phyloP scores from a whole-genome alignment of 2,329 filamentous ascomycete species.

The Phoma herbarum region DNA sequence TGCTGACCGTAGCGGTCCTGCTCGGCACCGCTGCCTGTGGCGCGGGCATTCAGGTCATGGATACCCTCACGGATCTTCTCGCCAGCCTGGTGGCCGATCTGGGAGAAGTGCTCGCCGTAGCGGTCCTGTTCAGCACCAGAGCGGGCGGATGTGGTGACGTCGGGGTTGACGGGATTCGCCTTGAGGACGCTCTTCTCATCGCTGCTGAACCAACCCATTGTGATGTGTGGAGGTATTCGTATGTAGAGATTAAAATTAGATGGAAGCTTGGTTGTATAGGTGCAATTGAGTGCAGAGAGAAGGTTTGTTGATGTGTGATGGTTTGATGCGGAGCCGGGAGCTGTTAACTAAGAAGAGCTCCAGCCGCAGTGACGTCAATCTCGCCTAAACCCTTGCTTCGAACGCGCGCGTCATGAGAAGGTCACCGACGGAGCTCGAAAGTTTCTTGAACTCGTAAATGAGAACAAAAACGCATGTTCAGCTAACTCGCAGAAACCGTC shows the following conservation, averaged over 20 bases:
- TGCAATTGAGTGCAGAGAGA: constrained; percentile 3
- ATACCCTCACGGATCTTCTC: constrained; percentile 34
- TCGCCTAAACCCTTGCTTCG: constrained; percentile 22
- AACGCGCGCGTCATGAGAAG: constrained; percentile 16
- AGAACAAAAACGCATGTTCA: background rate
- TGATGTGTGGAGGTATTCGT: constrained; percentile 18
- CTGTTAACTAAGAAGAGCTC: constrained; percentile 9
- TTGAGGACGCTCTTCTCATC: constrained; percentile 32
- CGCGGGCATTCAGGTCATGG: constrained; percentile 28
- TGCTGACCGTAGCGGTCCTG: constrained; percentile 44
- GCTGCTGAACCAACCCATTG: constrained; percentile 40
- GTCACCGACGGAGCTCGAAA: constrained; percentile 10
- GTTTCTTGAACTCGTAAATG: background rate
- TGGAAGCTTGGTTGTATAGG: background rate
- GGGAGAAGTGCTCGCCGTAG: constrained; percentile 40
- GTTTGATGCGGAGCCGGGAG: constrained; percentile 12
- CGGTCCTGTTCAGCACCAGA: constrained; percentile 48
- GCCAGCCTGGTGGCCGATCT: constrained; percentile 31
- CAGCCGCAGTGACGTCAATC: constrained; percentile 14
- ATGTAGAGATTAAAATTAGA: background rate
- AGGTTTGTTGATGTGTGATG: constrained; percentile 8
- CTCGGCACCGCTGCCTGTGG: constrained; percentile 42
- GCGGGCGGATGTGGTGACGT: constrained; percentile 36
- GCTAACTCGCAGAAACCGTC: background rate
- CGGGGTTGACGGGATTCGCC: constrained; percentile 34